Evolutionary conservation across 352 stramenopile species (phyloP).

Genomic region (Phytophthora pseudosyringae): DNA sequence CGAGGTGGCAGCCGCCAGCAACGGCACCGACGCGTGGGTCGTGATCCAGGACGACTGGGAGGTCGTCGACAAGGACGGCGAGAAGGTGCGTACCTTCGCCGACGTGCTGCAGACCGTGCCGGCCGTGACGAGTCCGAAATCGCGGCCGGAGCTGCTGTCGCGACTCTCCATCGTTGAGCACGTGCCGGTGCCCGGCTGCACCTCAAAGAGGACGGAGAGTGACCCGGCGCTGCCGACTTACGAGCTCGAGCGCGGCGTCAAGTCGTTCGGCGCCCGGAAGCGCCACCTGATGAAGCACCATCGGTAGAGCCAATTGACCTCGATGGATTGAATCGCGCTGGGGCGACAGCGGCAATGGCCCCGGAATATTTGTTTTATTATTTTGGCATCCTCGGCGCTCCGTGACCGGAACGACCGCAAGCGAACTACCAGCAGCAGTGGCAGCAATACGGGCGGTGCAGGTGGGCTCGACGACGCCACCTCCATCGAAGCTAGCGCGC

Average conservation of each 20-base stretch:
- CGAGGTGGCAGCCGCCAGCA: constrained; percentile 42
- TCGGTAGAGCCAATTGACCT: constrained; percentile 30
- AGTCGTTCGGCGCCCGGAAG: constrained; percentile 72
- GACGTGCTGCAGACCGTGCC: constrained; percentile 50
- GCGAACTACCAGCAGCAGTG: constrained; percentile 8
- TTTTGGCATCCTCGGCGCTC: constrained; percentile 17
- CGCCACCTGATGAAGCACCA: constrained; percentile 46
- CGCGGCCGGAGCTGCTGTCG: constrained; percentile 18
- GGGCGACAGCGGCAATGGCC: constrained; percentile 18
- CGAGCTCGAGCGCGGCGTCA: constrained; percentile 45
- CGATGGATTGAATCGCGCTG: constrained; percentile 13
- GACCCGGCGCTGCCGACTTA: constrained; percentile 25
- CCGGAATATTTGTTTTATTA: constrained; percentile 39
- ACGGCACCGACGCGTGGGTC: constrained; percentile 48
- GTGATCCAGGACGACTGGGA: constrained; percentile 80
- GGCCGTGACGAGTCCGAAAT: neutral
- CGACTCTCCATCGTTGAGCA: constrained; percentile 33
- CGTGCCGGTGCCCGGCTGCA: constrained; percentile 12
- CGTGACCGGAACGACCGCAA: neutral
- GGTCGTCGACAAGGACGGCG: constrained; percentile 57
- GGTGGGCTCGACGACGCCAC: constrained; percentile 2
- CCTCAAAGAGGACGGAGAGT: constrained; percentile 26
- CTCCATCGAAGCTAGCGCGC: constrained; percentile 11
- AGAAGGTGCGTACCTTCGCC: constrained; percentile 62
- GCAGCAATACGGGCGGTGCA: constrained; percentile 10